Base-by-base conservation (phyloP, 306 rosid species). In the Fragaria iinumae region DNA sequence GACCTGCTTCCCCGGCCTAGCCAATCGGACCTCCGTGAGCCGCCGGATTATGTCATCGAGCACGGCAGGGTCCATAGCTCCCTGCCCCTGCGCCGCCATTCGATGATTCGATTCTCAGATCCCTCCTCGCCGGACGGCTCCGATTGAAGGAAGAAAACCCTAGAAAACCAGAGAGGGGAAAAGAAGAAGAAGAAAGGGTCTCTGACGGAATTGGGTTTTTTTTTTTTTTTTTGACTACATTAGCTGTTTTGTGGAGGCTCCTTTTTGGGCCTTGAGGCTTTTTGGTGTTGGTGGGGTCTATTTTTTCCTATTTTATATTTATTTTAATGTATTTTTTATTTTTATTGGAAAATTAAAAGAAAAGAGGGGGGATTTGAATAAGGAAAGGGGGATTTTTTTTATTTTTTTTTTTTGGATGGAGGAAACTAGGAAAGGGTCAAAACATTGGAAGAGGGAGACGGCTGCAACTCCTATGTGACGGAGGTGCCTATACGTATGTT, bases 21-120 rank as follows among this genome's bases (percentile, higher is more conserved):
- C 87, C 32, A 88, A 85, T 77, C 97, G 87, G 80, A 90, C 93
- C 85, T 89, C 97, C 41, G 93, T 91, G 59, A 94, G 91, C 53
- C 97, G 92, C 36, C 87, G 77, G 83, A 94, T 94, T 72, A 94
- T 94, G 80, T 94, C 98, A 23, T 94, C 98, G 5, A 94, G 87
- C 41, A 91, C 84, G 67, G 84, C 89, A n/a, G 85, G 93, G 64
- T 93, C 98, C 78, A 90, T 85, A 79, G 76, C 84, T 52, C 73
- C 85, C 76, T 88, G 92, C 56, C 80, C 91, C 72, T 89, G 96
- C 52, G 91, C 67, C 55, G 88, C 85, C 91, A 86, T 87, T 80
- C 71, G 72, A 44, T 18, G 89, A 86, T 85, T 80, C 71, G 72
- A 44, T 21, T 65, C 29, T 39, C 25, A 23, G 84, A 78, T 76